Percentiles rank a stretch among this genome's conserved stretches.
Evolutionary conservation across 2,329 filamentous ascomycete species (phyloP).

Genomic region (Thielaviopsis musarum): DNA sequence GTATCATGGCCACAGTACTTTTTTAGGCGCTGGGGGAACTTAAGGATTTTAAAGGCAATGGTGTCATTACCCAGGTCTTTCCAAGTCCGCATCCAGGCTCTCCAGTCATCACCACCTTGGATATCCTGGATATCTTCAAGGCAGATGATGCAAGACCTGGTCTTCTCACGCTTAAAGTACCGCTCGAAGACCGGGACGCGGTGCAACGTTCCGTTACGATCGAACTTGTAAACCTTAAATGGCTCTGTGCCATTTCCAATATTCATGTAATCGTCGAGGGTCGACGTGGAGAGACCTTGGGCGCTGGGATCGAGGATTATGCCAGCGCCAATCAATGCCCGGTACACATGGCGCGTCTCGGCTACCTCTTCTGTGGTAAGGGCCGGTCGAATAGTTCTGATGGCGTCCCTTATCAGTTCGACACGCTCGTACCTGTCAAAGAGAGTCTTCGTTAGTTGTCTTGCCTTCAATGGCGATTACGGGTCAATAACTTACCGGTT

Average conservation of each 20-base stretch:
- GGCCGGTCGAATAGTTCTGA: too few species aligned
- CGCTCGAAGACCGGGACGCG: constrained; percentile 1
- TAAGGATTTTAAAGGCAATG: background rate
- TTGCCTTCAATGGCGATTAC: too few species aligned
- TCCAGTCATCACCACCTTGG: background rate
- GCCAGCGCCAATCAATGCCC: too few species aligned
- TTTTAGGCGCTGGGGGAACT: background rate
- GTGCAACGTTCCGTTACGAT: background rate
- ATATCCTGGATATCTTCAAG: constrained; percentile 3
- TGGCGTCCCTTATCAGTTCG: background rate
- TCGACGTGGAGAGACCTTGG: too few species aligned
- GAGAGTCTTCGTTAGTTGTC: background rate
- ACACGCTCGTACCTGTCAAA: background rate
- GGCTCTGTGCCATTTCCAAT: too few species aligned
- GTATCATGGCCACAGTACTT: background rate
- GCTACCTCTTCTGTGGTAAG: too few species aligned
- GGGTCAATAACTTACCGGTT: background rate
- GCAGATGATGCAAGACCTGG: background rate
- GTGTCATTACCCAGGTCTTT: background rate
- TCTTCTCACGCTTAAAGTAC: background rate
- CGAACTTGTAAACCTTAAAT: background rate
- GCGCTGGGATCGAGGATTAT: too few species aligned
- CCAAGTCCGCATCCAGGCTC: background rate
- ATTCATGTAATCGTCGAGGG: too few species aligned
- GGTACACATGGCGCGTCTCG: too few species aligned